phyloP scores from a whole-genome alignment of 1,139 yeast genomes.

The Martiniozyma asiatica region DNA sequence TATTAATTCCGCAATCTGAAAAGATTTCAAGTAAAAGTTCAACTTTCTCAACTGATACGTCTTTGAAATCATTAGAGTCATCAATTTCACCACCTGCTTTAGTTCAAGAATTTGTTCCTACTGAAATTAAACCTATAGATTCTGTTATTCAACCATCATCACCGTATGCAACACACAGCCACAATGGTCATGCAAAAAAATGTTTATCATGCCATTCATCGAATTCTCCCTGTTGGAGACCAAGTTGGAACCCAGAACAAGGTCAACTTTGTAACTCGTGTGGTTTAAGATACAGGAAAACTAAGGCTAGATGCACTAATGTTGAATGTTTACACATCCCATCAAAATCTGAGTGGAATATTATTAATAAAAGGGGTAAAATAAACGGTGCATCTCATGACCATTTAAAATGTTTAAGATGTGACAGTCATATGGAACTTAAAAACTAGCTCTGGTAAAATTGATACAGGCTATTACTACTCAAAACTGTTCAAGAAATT shows the following conservation, averaged over 20 bases:
- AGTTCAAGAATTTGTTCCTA: too few species aligned
- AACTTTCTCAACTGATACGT: conserved; percentile 4
- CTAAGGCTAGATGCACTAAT: conserved; percentile 81
- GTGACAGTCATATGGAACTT: conserved; percentile 49
- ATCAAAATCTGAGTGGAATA: conserved; percentile 89
- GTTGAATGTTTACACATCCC: conserved; percentile 74
- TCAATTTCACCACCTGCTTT: too few species aligned
- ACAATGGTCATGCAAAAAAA: conserved; percentile 33
- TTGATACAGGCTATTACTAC: too few species aligned
- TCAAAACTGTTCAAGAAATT: too few species aligned
- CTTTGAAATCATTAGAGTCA: too few species aligned
- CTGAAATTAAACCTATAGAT: too few species aligned
- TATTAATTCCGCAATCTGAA: too few species aligned
- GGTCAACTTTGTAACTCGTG: conserved; percentile 96
- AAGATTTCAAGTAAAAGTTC: neutral
- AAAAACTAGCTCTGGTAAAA: too few species aligned
- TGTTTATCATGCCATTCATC: conserved; percentile 89
- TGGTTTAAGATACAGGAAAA: conserved; percentile 88
- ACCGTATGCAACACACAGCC: conserved; percentile 8
- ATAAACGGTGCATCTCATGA: conserved; percentile 18
- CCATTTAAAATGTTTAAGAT: conserved; percentile 57
- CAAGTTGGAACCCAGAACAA: conserved; percentile 73
- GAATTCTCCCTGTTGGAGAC: conserved; percentile 98
- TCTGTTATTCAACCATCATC: too few species aligned
- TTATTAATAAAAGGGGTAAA: conserved; percentile 66